Percentiles rank a stretch among this genome's conserved stretches.
Conservation (phyloP, 2,329 filamentous ascomycete genomes). For the Helotiales sp. region DNA sequence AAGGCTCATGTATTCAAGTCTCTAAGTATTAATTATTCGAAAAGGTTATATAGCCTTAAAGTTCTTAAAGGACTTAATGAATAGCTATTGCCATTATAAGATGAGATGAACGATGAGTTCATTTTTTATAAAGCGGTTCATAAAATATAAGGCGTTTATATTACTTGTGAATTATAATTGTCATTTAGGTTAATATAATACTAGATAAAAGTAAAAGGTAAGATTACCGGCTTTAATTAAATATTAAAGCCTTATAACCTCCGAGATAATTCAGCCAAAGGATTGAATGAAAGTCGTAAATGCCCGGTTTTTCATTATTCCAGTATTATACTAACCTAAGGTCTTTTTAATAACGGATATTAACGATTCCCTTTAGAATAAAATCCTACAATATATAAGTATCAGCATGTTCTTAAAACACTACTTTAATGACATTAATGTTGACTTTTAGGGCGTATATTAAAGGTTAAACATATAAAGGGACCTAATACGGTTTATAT, state of each 20-base stretch:
- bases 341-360: not conserved
- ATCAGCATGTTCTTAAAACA: too few relatives aligned
- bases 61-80: too few relatives aligned
- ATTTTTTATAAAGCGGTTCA: too few relatives aligned
- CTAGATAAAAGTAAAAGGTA: not conserved
- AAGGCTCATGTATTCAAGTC: not conserved
- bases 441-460: too few relatives aligned
- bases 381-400: too few relatives aligned
- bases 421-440: too few relatives aligned
- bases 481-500: too few relatives aligned
- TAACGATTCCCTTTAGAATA: not conserved
- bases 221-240: too few relatives aligned
- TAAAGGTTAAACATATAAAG: too few relatives aligned
- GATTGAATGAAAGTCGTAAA: not conserved
- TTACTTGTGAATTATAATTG: not conserved
- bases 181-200: not conserved
- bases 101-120: too few relatives aligned
- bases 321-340: not conserved
- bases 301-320: not conserved
- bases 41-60: not conserved
- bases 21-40: not conserved
- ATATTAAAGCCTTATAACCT: too few relatives aligned
- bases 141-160: not conserved
- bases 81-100: too few relatives aligned
- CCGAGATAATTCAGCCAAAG: conserved; percentile 1